These are phyloP conservation scores for Kuraishia borneana DNA, from an alignment of 805 yeast species.

Conservation along the genomic window DNA sequence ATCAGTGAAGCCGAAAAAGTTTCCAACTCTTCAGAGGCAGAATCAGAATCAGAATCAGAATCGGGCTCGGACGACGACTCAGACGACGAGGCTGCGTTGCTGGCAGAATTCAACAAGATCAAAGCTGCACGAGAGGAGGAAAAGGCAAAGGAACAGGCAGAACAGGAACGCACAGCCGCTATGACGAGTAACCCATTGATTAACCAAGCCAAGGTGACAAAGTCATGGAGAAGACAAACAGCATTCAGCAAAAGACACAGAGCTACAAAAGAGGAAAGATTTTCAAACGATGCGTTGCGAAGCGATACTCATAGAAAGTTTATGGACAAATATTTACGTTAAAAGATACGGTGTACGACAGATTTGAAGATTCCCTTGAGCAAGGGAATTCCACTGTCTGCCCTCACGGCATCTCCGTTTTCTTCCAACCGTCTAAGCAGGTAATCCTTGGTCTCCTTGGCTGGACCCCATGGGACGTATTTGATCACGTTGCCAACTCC, in stretches of 20 bases:
- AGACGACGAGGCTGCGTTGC: conserved; percentile 43
- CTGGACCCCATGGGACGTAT: conserved; percentile 98
- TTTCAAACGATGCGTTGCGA: conserved; percentile 20
- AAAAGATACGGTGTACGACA: background rate
- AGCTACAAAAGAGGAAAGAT: conserved; percentile 12
- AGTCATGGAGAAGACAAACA: conserved; percentile 11
- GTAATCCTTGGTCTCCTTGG: conserved; percentile 85
- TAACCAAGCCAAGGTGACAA: conserved; percentile 5
- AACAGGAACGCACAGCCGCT: conserved; percentile 11
- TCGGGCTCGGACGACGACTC: conserved; percentile 23
- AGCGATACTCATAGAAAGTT: conserved; percentile 30
- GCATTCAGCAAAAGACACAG: conserved; percentile 15
- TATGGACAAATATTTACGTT: conserved; percentile 26
- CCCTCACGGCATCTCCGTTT: conserved; percentile 89
- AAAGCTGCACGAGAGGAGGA: conserved; percentile 21
- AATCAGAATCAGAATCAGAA: conserved; percentile 3
- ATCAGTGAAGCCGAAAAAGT: conserved; percentile 20
- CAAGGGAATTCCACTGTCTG: conserved; percentile 71
- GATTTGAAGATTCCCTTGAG: conserved; percentile 34
- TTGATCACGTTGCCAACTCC: conserved; percentile 71
- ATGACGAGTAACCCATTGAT: conserved; percentile 15
- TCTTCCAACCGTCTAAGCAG: conserved; percentile 84
- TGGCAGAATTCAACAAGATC: conserved; percentile 26
- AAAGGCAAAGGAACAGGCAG: conserved; percentile 14
- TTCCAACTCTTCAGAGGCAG: no score